Evolutionary conservation across 75 land plant species (phyloP), one percentile per base, ranked within the genome.

Genomic region (Pseudotsuga menziesii): DNA sequence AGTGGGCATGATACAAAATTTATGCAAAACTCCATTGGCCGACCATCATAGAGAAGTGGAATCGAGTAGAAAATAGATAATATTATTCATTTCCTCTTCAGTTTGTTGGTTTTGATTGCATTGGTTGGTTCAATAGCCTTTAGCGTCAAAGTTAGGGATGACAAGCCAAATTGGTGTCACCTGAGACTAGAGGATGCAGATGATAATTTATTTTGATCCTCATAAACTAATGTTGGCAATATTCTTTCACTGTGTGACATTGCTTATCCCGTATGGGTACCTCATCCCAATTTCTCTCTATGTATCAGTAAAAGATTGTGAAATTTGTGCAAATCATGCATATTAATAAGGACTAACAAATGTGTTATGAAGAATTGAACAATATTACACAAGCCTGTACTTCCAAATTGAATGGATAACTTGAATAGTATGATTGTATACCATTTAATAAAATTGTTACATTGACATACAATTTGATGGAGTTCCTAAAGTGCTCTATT

Each of bases 281-380:
- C 82, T 94, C 22, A 94, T 94, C 75, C 94, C 97, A 35, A 94
- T 94, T 58, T 88, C 97, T 3, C 85, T 94, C 2, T 94, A 94
- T 84, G 89, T 94, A 6, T 94, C 97, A 14, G 84, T 94, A 78
- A 92, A 94, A 84, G n/a, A 79, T 94, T 29, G 97, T 94, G 44
- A 93, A 92, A 80, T 85, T 94, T n/a, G 75, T 90, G 57, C 94
- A 94, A 81, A 94, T 91, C 12, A 76, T 44, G 22, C 88, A 90
- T 80, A 94, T 94, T 64, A 88, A 90, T 77, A 83, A 84, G 20
- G 97, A 91, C 70, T 35, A 85, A 27, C 78, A 86, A 5, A 94
- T 94, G 97, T 94, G 85, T 82, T 88, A 88, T 83, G 87, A 85
- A 29, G 91, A 82, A 56, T 79, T 84, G 35, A 82, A 87, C 60